Conservation (phyloP, 2,329 filamentous ascomycete species). For the Colletotrichum musicola region DNA sequence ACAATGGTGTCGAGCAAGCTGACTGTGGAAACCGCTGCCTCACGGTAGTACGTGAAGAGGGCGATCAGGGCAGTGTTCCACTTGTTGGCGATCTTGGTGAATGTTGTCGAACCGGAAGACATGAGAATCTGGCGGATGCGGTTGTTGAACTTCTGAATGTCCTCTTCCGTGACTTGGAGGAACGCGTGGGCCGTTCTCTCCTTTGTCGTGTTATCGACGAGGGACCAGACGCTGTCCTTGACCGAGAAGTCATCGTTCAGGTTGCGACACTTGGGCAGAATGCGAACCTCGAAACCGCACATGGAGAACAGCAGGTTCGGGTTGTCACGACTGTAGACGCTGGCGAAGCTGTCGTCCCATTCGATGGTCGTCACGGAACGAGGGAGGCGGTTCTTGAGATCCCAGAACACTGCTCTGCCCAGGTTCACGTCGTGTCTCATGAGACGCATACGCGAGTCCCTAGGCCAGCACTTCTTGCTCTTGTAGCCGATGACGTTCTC, state of each 20-base stretch:
- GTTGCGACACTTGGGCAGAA: slow-evolving; percentile 94
- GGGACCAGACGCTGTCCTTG: slow-evolving; percentile 98
- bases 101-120: slow-evolving; percentile 99
- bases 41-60: slow-evolving; percentile 97
- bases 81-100: slow-evolving; percentile 99
- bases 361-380: slow-evolving; percentile 97
- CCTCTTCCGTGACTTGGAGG: slow-evolving; percentile 96
- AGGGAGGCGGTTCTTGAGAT: slow-evolving; percentile 95
- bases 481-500: slow-evolving; percentile 99
- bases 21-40: slow-evolving; percentile 95
- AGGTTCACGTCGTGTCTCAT: slow-evolving; percentile 99
- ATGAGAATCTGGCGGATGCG: slow-evolving; percentile 98
- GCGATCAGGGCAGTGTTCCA: slow-evolving; percentile 99
- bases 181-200: slow-evolving; percentile 98
- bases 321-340: slow-evolving; percentile 98
- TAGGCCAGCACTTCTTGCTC: slow-evolving; percentile 99
- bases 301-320: slow-evolving; percentile 97
- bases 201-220: slow-evolving; percentile 96
- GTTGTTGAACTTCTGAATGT: slow-evolving; percentile 99
- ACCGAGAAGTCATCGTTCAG: slow-evolving; percentile 96
- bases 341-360: slow-evolving; percentile 98
- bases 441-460: slow-evolving; percentile 95
- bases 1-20: slow-evolving; percentile 96
- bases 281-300: slow-evolving; percentile 97
- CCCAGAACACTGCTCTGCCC: slow-evolving; percentile 98